These are phyloP conservation scores for Globisporangium cystogenes DNA, from an alignment of 352 stramenopile genomes.

Conservation along the genomic window DNA sequence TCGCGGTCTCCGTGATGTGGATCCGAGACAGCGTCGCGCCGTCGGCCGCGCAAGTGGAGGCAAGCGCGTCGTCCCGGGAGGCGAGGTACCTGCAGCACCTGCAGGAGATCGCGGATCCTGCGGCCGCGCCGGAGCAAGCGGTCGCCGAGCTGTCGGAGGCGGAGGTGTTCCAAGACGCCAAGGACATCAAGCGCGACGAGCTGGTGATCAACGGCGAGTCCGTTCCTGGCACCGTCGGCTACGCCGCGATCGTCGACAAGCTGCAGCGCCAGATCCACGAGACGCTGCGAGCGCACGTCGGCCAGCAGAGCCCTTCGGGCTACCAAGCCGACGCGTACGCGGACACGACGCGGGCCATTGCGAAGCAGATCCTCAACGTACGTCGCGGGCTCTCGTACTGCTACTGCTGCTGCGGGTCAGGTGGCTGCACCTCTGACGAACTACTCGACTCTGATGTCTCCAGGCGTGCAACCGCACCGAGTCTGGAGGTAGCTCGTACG, in stretches of 20 bases:
- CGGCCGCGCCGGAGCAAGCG: background rate
- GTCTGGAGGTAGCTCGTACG: constrained; percentile 64
- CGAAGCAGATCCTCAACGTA: constrained; percentile 37
- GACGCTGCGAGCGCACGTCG: constrained; percentile 22
- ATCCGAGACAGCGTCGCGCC: constrained; percentile 8
- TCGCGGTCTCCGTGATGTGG: constrained; percentile 46
- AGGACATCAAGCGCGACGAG: constrained; percentile 77
- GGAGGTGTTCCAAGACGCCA: constrained; percentile 69
- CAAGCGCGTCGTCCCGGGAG: too few relatives aligned
- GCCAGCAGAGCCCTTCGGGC: constrained; percentile 14
- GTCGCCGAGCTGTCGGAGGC: constrained; percentile 34
- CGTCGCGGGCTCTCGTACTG: background rate
- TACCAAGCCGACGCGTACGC: constrained; percentile 6
- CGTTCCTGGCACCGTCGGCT: constrained; percentile 41
- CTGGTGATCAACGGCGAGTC: constrained; percentile 54
- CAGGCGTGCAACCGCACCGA: constrained; percentile 78
- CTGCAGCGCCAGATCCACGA: constrained; percentile 40
- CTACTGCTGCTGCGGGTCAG: too few relatives aligned
- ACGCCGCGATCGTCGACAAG: constrained; percentile 47
- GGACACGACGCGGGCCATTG: constrained; percentile 11
- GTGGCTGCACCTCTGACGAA: background rate
- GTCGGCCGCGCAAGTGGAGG: too few relatives aligned
- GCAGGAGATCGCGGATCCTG: constrained; percentile 11
- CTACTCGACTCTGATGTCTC: background rate
- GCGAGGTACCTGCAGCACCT: constrained; percentile 36